Conservation (phyloP, 2,329 filamentous ascomycete genomes). For the Fusarium metavorans region DNA sequence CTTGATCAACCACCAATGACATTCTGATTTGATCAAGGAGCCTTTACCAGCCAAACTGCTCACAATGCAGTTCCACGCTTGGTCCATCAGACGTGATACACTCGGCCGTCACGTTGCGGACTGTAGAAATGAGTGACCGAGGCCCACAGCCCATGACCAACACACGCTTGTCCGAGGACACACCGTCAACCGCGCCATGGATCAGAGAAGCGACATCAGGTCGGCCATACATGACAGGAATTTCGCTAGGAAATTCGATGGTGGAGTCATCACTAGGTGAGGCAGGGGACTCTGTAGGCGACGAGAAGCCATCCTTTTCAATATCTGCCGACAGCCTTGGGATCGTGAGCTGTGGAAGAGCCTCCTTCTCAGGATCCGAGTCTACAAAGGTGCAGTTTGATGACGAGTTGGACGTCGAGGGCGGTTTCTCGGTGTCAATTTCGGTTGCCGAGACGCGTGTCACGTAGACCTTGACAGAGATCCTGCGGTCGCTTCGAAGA, state of each 20-base stretch:
- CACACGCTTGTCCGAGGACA: slow-evolving; percentile 49
- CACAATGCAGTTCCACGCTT: slow-evolving; percentile 61
- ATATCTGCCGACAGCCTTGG: slow-evolving; percentile 10
- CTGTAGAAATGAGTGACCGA: slow-evolving; percentile 53
- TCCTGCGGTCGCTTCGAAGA: slow-evolving; percentile 46
- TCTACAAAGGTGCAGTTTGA: slow-evolving; percentile 10
- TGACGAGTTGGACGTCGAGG: slow-evolving; percentile 22
- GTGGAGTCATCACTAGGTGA: neutral
- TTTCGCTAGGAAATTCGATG: slow-evolving; percentile 14
- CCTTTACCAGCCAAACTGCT: slow-evolving; percentile 59
- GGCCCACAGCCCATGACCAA: slow-evolving; percentile 62
- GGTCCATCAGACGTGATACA: slow-evolving; percentile 56
- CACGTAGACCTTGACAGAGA: slow-evolving; percentile 51
- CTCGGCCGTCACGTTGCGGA: slow-evolving; percentile 56
- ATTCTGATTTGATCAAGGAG: neutral
- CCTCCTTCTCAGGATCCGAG: slow-evolving; percentile 25
- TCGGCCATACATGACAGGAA: slow-evolving; percentile 47
- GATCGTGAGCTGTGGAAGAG: slow-evolving; percentile 4
- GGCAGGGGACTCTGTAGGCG: slow-evolving; percentile 6
- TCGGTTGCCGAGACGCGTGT: slow-evolving; percentile 44
- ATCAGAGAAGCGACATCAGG: slow-evolving; percentile 55
- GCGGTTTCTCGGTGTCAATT: slow-evolving; percentile 8
- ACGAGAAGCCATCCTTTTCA: slow-evolving; percentile 35
- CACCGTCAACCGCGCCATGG: slow-evolving; percentile 44
- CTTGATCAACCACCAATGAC: neutral